Percentiles rank a stretch among this genome's conserved stretches.
These are phyloP conservation scores for Chaetomium tenue DNA, from an alignment of 495 filamentous ascomycete genomes.

Conservation along the genomic window DNA sequence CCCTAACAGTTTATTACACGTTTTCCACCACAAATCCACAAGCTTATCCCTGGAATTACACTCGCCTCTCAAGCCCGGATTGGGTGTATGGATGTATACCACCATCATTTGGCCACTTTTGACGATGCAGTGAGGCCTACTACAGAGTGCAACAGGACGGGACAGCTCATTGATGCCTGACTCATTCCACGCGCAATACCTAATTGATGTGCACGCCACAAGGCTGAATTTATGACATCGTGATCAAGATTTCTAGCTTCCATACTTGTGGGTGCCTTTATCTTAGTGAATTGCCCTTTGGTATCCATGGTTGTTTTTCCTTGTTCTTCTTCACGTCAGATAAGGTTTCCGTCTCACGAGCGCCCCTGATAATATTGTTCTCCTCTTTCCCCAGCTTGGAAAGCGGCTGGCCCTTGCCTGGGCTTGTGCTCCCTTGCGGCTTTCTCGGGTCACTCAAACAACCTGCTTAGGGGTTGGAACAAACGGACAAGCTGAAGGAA, in stretches of 20 bases:
- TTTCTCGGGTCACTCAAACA: background rate
- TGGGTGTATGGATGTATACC: too few relatives aligned
- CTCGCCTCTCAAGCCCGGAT: too few relatives aligned
- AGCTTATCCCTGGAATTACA: too few relatives aligned
- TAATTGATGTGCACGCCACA: background rate
- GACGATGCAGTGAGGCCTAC: conserved; percentile 8
- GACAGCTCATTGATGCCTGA: conserved; percentile 5
- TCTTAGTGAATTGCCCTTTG: too few relatives aligned
- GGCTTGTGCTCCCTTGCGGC: background rate
- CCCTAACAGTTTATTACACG: too few relatives aligned
- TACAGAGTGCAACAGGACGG: background rate
- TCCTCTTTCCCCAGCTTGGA: background rate
- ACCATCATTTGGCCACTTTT: too few relatives aligned
- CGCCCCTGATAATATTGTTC: background rate
- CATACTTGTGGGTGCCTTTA: background rate
- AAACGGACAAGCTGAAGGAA: background rate
- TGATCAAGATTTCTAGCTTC: background rate
- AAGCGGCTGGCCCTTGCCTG: background rate
- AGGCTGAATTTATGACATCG: background rate
- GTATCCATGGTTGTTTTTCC: too few relatives aligned
- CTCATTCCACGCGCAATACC: background rate
- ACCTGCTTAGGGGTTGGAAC: background rate
- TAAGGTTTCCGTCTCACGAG: background rate
- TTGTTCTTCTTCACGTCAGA: too few relatives aligned
- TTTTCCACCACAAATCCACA: too few relatives aligned